Evolutionary conservation across 768 basidiomycete species (phyloP).

Genomic region (Ephemerocybe angulata): DNA sequence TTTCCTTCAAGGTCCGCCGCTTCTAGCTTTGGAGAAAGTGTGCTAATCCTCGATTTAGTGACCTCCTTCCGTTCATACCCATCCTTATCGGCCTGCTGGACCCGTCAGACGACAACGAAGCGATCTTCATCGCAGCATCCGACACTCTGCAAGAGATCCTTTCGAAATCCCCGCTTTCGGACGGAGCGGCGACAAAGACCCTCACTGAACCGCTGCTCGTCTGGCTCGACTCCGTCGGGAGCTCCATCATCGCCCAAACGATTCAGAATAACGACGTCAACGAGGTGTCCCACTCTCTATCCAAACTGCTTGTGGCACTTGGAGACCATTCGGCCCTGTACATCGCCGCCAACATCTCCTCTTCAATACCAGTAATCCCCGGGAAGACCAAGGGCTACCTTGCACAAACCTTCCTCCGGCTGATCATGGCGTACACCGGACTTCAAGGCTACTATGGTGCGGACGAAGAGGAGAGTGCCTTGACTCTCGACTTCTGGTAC

Average conservation of each 20-base stretch:
- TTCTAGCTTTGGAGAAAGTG: background rate
- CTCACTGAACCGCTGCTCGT: slow-evolving; percentile 84
- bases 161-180: slow-evolving; percentile 65
- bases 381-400: slow-evolving; percentile 29
- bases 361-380: slow-evolving; percentile 33
- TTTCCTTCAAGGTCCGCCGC: slow-evolving; percentile 60
- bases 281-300: slow-evolving; percentile 65
- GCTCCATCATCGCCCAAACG: slow-evolving; percentile 37
- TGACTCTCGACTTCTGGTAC: slow-evolving; percentile 88
- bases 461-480: slow-evolving; percentile 86
- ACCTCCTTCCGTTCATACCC: slow-evolving; percentile 65
- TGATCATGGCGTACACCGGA: slow-evolving; percentile 71
- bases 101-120: slow-evolving; percentile 45
- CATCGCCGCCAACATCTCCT: slow-evolving; percentile 65
- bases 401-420: slow-evolving; percentile 66
- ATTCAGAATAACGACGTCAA: slow-evolving; percentile 41
- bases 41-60: slow-evolving; percentile 35
- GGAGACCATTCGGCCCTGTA: slow-evolving; percentile 85
- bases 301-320: slow-evolving; percentile 75
- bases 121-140: slow-evolving; percentile 59
- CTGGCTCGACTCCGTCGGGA: slow-evolving; percentile 64
- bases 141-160: slow-evolving; percentile 78
- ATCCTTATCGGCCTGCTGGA: slow-evolving; percentile 64
- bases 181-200: slow-evolving; percentile 63
- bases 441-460: slow-evolving; percentile 70